Evolutionary conservation across 1,284 basidiomycete genomes (phyloP), one percentile per base, ranked within the genome.

Genomic region (Rhodotorula sp.): DNA sequence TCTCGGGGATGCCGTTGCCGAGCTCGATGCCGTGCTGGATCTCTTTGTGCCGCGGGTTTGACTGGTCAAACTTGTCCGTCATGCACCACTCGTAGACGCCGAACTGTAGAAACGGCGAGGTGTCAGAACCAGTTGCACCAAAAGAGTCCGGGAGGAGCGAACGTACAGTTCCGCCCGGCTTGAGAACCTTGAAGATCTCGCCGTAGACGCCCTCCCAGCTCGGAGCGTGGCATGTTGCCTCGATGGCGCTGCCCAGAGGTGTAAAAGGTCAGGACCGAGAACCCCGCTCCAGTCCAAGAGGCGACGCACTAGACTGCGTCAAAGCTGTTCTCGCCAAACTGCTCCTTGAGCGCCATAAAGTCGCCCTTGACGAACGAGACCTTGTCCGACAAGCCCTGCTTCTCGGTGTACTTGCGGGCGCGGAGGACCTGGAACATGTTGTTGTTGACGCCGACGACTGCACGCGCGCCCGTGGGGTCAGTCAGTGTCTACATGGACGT

Each of bases 51-150:
- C 88, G 83, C 23, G 94, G 72, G 82, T 87, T 91, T 20, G 89
- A 88, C 3, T 91, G 86, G 81, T 99, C 92, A 91, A 93, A 99
- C 16, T 83, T 82, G 82, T 98, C 95, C 61, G 96, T 98, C 95
- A 99, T 97, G 83, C 90, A 91, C 96, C 96, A 99, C 81, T 98
- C 96, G 84, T 98, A 98, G 58, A 97, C 90, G 81, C 94, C 95
- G 82, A 97, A 97, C 63, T 63, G 62, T 1, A 16, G 16, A 16
- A 93, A 10, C 15, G 23, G 39, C 23, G 26, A 46, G 49, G 31
- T 51, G 39, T 43, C 20, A 69, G 34, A 10, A 14, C 39, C 12
- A 69, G 72, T 31, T 49, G 60, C 51, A 47, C 60, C 63, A 18
- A 31, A 31, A 46, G 54, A 59, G 47, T 1, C 3, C 39, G 89